Base-by-base conservation (phyloP, 2,329 filamentous ascomycete species). In the Coniochaeta ligniaria region DNA sequence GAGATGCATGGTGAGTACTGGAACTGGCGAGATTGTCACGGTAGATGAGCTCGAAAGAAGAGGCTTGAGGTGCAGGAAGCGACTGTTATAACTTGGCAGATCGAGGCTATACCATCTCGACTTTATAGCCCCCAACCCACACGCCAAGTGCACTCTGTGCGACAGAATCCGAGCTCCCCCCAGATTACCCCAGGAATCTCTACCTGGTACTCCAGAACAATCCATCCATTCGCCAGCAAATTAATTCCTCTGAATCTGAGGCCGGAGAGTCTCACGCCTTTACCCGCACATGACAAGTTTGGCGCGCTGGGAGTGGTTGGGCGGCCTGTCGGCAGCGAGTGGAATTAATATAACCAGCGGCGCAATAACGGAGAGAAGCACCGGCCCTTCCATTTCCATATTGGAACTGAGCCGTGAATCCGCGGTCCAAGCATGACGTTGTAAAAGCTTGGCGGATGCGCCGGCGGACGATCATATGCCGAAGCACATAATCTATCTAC, bases 371-470 rank as follows among this genome's bases (percentile, higher is more conserved):
- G 35, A 56, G 20, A 56, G 54, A 56, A 56, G 31, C 54, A 56
- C 54, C 54, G 54, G 35, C 31, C 31, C 31, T 56, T 56, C 54
- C 54, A 38, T 56, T 56, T 56, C 47, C 31, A 56, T 56, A 56
- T 56, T 56, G 54, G 22, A 12, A 16, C 54, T 14, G 31, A 55
- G 50, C 43, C 43, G 43, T 6, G 22, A 47, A 47, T 6, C 50
- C 50, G 50, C 26, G 50, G 33, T 28, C 7, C 26, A 55, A 36
- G 31, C 54, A 56, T 56, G 54, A 56, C 31, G 54, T 36, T 36
- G n/a, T 4, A 38, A 35, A 24, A 22, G 35, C 31, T 56, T 56
- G 54, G 54, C 54, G 38, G 31, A 31, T 56, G 33, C 54, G 11
- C 20, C 33, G 7, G 26, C 54, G 35, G 54, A 56, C 54, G 54